Percentiles rank a stretch among this genome's conserved stretches.
Evolutionary conservation across 768 basidiomycete species (phyloP).

Genomic region (Roridomyces roridus): DNA sequence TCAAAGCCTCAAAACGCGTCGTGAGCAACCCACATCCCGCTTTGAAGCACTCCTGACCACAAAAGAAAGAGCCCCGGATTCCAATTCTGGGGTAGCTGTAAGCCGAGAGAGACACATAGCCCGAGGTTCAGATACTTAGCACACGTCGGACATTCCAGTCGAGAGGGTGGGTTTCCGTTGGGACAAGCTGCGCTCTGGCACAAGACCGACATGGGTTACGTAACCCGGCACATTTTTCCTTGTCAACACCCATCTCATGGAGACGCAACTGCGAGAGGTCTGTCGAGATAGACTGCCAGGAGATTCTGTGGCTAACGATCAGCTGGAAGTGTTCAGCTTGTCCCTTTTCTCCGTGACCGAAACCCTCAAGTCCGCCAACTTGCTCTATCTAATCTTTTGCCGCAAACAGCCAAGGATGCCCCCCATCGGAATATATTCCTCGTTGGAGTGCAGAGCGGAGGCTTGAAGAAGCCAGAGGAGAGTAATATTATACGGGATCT

Average conservation of each 20-base stretch:
- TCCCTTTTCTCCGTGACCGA: slow-evolving; percentile 83
- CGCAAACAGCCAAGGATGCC: slow-evolving; percentile 76
- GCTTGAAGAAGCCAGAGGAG: slow-evolving; percentile 64
- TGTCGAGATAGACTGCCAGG: slow-evolving; percentile 14
- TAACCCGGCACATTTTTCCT: background rate
- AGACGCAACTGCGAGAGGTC: slow-evolving; percentile 55
- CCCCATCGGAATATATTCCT: slow-evolving; percentile 81
- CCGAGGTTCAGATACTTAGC: slow-evolving; percentile 66
- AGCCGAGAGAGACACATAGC: slow-evolving; percentile 1
- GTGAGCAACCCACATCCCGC: slow-evolving; percentile 73
- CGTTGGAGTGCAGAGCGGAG: slow-evolving; percentile 59
- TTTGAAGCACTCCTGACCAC: slow-evolving; percentile 97
- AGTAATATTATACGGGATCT: slow-evolving; percentile 78
- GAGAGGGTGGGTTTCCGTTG: slow-evolving; percentile 85
- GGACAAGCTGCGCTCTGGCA: slow-evolving; percentile 78
- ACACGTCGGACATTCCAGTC: slow-evolving; percentile 93
- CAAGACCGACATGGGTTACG: slow-evolving; percentile 11
- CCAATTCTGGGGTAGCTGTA: slow-evolving; percentile 58
- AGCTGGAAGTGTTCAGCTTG: slow-evolving; percentile 55
- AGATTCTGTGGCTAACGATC: slow-evolving; percentile 5
- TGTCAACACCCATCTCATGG: slow-evolving; percentile 43
- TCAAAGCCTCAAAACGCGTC: slow-evolving; percentile 19
- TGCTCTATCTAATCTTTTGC: slow-evolving; percentile 82
- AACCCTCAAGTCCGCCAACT: slow-evolving; percentile 90
- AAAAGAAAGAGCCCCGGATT: slow-evolving; percentile 87